Conservation (phyloP, 495 filamentous ascomycete species). For the Aspergillus saccharolyticus region DNA sequence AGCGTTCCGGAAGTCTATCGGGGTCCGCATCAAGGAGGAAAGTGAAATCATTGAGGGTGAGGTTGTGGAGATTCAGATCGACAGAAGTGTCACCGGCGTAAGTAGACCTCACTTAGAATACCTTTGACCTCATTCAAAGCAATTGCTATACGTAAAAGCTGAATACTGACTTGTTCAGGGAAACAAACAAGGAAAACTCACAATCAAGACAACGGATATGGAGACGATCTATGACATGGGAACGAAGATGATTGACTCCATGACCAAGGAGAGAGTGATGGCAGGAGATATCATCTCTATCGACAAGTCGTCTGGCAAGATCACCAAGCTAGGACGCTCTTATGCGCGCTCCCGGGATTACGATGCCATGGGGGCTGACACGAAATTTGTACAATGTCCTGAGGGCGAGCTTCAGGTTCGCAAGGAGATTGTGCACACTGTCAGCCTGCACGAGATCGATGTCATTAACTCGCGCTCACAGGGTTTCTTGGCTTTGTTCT, state of each 20-base stretch:
- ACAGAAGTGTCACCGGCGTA: conserved; percentile 90
- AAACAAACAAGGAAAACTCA: conserved; percentile 97
- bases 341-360: conserved; percentile 94
- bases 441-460: conserved; percentile 96
- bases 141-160: background rate
- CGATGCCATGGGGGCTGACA: conserved; percentile 98
- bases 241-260: conserved; percentile 97
- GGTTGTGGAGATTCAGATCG: conserved; percentile 98
- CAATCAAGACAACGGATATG: conserved; percentile 99
- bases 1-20: conserved; percentile 95
- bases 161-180: conserved; percentile 41
- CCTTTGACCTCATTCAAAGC: background rate
- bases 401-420: conserved; percentile 97
- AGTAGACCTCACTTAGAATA: conserved; percentile 11
- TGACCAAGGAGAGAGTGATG: conserved; percentile 98
- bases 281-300: conserved; percentile 97
- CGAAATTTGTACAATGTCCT: conserved; percentile 97
- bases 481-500: conserved; percentile 93
- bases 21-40: conserved; percentile 94
- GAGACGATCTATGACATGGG: conserved; percentile 99
- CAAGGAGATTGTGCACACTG: conserved; percentile 94
- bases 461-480: conserved; percentile 98
- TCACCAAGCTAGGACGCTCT: conserved; percentile 90
- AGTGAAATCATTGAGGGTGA: conserved; percentile 99
- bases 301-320: conserved; percentile 95